Evolutionary conservation across 2,329 filamentous ascomycete species (phyloP).

Genomic region (Fusarium sp.): DNA sequence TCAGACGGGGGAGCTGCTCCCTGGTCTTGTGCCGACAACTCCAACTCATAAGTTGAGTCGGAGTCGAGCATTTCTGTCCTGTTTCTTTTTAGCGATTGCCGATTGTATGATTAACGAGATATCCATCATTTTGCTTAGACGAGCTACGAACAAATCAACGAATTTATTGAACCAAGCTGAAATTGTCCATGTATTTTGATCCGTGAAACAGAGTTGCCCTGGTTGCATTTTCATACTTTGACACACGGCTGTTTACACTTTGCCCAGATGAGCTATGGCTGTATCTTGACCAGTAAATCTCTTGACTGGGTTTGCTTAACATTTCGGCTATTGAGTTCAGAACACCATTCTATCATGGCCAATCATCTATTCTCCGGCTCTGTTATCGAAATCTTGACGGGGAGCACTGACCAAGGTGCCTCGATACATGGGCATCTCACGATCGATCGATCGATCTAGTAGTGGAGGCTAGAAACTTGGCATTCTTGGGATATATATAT

Average conservation of each 20-base stretch:
- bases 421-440: constrained; percentile 1
- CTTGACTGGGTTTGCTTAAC: not conserved
- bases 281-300: not conserved
- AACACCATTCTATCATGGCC: not conserved
- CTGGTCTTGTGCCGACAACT: constrained; percentile 28
- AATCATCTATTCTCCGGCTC: constrained; percentile 7
- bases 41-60: constrained; percentile 1
- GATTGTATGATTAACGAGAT: not conserved
- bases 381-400: not conserved
- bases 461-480: constrained; percentile 21
- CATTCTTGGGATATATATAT: not conserved
- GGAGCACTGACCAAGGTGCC: not conserved
- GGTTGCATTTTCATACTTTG: not conserved
- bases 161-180: not conserved
- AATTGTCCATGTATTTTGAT: not conserved
- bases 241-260: too few relatives aligned
- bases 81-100: not conserved
- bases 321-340: constrained; percentile 6
- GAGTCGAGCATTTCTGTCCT: not conserved
- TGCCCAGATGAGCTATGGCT: not conserved
- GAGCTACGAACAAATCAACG: not conserved
- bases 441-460: too few relatives aligned
- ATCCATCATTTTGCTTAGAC: constrained; percentile 1
- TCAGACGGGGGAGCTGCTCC: not conserved
- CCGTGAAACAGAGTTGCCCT: not conserved